Evolutionary conservation across 352 stramenopile genomes (phyloP).

Genomic region (Phytophthora pisi): DNA sequence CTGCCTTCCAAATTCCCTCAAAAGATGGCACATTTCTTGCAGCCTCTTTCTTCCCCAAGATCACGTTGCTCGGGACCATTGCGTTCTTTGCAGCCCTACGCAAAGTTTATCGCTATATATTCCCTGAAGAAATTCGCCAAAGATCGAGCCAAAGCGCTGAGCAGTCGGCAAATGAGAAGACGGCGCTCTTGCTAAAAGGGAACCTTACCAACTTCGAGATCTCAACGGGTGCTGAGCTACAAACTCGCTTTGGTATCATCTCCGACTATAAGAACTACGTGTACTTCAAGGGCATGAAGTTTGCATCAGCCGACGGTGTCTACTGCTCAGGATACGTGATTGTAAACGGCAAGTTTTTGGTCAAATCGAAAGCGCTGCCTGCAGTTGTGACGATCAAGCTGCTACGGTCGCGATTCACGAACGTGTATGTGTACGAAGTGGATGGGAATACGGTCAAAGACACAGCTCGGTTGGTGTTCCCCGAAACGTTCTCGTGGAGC

Average conservation of each 20-base stretch:
- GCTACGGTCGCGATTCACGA: not conserved
- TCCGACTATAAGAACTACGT: constrained; percentile 40
- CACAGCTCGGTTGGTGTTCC: not conserved
- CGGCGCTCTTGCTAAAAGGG: not conserved
- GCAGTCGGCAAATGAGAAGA: constrained; percentile 13
- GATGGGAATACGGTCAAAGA: not conserved
- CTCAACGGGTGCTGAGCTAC: constrained; percentile 23
- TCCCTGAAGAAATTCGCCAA: constrained; percentile 11
- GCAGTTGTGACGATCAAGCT: not conserved
- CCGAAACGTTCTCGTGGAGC: not conserved
- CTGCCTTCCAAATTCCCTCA: constrained; percentile 14
- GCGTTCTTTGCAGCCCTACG: not conserved
- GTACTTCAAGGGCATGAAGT: constrained; percentile 44
- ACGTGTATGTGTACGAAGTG: constrained; percentile 2
- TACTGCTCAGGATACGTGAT: constrained; percentile 41
- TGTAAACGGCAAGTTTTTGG: constrained; percentile 3
- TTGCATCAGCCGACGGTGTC: constrained; percentile 36
- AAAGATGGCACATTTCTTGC: constrained; percentile 14
- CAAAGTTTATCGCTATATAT: constrained; percentile 15
- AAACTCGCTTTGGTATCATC: constrained; percentile 33
- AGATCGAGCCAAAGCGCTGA: constrained; percentile 10
- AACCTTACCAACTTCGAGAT: constrained; percentile 33
- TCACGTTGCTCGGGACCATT: constrained; percentile 5
- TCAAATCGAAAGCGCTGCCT: not conserved
- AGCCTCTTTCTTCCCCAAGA: constrained; percentile 17